Evolutionary conservation across 192 early-diverging fungal genomes (phyloP).

Genomic region (Backusella parvicylindrica): DNA sequence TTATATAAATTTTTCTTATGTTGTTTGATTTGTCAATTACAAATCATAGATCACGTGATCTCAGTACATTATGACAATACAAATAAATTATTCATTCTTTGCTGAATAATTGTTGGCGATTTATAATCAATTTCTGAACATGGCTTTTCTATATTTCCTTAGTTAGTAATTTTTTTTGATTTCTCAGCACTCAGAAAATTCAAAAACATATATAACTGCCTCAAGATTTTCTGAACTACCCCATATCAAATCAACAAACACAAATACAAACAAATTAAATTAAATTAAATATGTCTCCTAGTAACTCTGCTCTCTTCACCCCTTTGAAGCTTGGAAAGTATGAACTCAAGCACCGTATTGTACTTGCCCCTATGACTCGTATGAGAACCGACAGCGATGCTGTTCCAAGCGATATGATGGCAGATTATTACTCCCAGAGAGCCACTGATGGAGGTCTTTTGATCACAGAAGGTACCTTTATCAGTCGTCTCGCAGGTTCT

Average conservation of each 20-base stretch:
- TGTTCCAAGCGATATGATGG: neutral
- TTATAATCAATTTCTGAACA: neutral
- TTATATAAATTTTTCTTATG: too few species aligned
- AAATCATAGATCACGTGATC: too few species aligned
- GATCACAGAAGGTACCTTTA: conserved; percentile 16
- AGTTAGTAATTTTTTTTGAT: neutral
- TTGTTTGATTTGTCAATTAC: too few species aligned
- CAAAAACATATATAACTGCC: neutral
- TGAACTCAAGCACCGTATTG: conserved; percentile 17
- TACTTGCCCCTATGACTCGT: conserved; percentile 20
- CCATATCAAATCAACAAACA: neutral
- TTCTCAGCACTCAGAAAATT: neutral
- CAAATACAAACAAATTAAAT: too few species aligned
- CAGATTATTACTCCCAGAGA: conserved; percentile 21
- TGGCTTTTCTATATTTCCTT: neutral
- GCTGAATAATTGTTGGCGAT: neutral
- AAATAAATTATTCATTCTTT: too few species aligned
- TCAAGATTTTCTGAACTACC: too few species aligned
- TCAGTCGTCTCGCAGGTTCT: neutral
- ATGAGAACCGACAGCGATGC: neutral
- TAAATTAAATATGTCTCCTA: neutral
- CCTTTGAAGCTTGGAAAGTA: conserved; percentile 14
- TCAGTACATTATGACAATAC: too few species aligned
- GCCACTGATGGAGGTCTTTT: conserved; percentile 18
- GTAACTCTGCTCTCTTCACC: conserved; percentile 4